A percentile compares a stretch with the other conserved stretches of the same genome.
These are phyloP conservation scores for Colletotrichum magnum DNA, from an alignment of 2,329 filamentous ascomycete species.

Conservation along the genomic window DNA sequence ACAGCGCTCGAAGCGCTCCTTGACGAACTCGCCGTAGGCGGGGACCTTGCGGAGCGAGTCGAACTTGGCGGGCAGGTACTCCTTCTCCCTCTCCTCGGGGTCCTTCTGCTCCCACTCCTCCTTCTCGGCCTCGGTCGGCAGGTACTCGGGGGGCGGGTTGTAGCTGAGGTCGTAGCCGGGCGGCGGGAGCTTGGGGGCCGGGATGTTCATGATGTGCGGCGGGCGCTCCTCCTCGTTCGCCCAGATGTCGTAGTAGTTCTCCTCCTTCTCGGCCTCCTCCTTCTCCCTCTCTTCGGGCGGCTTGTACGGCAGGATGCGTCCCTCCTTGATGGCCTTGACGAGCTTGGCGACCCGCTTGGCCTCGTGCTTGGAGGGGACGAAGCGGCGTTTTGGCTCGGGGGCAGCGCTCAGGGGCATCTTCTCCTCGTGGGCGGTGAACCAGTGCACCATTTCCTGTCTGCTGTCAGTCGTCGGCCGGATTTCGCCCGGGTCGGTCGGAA, in stretches of 20 bases:
- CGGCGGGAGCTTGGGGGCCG: constrained; percentile 92
- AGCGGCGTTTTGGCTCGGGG: constrained; percentile 95
- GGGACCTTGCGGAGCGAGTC: constrained; percentile 91
- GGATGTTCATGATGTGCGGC: constrained; percentile 93
- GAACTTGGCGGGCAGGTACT: constrained; percentile 87
- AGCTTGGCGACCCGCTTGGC: constrained; percentile 97
- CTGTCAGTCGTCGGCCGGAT: constrained; percentile 43
- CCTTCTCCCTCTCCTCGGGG: constrained; percentile 90
- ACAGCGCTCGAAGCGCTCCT: constrained; percentile 96
- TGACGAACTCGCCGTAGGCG: constrained; percentile 89
- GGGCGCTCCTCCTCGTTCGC: constrained; percentile 88
- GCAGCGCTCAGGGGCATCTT: constrained; percentile 95
- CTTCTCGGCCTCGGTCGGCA: constrained; percentile 88
- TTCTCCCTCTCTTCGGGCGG: constrained; percentile 77
- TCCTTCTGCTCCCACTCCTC: constrained; percentile 88
- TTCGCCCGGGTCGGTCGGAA: constrained; percentile 28
- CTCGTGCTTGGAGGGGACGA: constrained; percentile 97
- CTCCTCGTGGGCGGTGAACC: constrained; percentile 91
- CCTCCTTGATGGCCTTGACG: constrained; percentile 94
- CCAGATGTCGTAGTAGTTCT: constrained; percentile 91
- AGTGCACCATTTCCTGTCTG: constrained; percentile 84
- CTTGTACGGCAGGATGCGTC: constrained; percentile 92
- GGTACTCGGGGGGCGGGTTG: constrained; percentile 94
- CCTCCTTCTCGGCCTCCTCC: constrained; percentile 79
- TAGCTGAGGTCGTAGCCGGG: constrained; percentile 97